phyloP scores from a whole-genome alignment of 1,284 basidiomycete genomes.

The Apiotrichum porosum region DNA sequence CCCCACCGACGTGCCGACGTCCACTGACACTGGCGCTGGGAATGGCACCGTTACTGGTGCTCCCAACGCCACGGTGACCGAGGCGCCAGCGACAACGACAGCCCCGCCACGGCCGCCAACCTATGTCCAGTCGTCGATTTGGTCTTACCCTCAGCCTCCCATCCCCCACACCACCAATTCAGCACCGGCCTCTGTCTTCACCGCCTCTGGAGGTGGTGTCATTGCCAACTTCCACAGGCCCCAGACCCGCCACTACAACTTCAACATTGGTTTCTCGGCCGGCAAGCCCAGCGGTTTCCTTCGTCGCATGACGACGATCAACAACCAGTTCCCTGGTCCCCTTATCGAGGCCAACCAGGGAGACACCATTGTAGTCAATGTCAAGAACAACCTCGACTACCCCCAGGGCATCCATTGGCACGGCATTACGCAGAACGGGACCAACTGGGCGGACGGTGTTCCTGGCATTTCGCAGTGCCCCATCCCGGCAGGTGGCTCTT shows the following conservation, averaged over 20 bases:
- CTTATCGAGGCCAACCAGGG: constrained; percentile 35
- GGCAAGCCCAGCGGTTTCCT: constrained; percentile 6
- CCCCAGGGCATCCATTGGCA: constrained; percentile 34
- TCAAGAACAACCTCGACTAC: constrained; percentile 25
- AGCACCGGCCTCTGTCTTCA: constrained; percentile 3
- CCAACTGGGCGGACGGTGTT: constrained; percentile 30
- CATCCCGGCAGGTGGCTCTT: constrained; percentile 52
- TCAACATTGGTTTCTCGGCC: constrained; percentile 2
- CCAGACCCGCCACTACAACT: constrained; percentile 1
- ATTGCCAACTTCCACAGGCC: background rate
- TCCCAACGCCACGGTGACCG: no score
- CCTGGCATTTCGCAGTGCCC: constrained; percentile 50
- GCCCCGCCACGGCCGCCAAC: no score
- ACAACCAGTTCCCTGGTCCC: constrained; percentile 22
- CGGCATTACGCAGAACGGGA: constrained; percentile 30
- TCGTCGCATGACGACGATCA: constrained; percentile 9
- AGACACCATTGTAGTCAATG: constrained; percentile 26
- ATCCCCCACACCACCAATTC: constrained; percentile 2
- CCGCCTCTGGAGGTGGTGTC: background rate
- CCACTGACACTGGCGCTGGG: no score
- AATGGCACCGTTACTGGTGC: no score
- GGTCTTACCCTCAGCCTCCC: constrained; percentile 10
- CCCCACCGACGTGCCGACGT: no score
- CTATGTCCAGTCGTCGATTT: background rate
- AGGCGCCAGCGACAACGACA: no score